Conservation (phyloP, 352 stramenopile species). For the Globisporangium heterothallicum region DNA sequence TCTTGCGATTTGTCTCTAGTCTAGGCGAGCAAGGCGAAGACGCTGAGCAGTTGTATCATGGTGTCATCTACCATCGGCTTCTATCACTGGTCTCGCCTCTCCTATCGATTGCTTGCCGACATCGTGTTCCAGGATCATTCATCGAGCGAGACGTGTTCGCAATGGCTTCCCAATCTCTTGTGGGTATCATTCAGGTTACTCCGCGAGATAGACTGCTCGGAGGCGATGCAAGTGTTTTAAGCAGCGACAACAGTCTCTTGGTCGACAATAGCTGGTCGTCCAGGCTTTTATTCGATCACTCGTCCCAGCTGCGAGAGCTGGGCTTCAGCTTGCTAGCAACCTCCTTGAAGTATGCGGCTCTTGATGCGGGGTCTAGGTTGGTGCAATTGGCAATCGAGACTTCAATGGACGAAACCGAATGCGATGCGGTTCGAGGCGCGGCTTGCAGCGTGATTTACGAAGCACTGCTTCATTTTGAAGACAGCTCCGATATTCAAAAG, state of each 20-base stretch:
- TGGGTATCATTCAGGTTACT: conserved; percentile 21
- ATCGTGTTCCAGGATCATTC: conserved; percentile 53
- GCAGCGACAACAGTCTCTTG: conserved; percentile 29
- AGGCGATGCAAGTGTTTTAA: conserved; percentile 18
- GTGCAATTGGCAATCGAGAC: conserved; percentile 48
- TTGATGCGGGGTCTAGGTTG: conserved; percentile 6
- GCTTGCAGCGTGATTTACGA: conserved; percentile 27
- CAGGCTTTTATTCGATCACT: conserved; percentile 53
- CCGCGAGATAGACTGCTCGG: conserved; percentile 18
- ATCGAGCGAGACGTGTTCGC: conserved; percentile 35
- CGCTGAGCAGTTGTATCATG: conserved; percentile 6
- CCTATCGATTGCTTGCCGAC: conserved; percentile 38
- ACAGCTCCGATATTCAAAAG: conserved; percentile 8
- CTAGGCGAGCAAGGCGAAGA: neutral
- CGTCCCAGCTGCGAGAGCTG: conserved; percentile 37
- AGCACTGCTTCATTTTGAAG: conserved; percentile 24
- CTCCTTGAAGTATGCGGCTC: neutral
- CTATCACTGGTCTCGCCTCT: conserved; percentile 36
- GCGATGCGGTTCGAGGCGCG: conserved; percentile 45
- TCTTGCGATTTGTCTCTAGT: conserved; percentile 25
- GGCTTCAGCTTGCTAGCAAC: conserved; percentile 29
- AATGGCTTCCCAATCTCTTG: conserved; percentile 31
- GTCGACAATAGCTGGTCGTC: conserved; percentile 46
- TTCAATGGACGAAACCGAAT: conserved; percentile 39
- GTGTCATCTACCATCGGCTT: conserved; percentile 31